These are phyloP conservation scores for Cyclotella choctawhatcheeana DNA, from an alignment of 108 stramenopile genomes.

Conservation along the genomic window DNA sequence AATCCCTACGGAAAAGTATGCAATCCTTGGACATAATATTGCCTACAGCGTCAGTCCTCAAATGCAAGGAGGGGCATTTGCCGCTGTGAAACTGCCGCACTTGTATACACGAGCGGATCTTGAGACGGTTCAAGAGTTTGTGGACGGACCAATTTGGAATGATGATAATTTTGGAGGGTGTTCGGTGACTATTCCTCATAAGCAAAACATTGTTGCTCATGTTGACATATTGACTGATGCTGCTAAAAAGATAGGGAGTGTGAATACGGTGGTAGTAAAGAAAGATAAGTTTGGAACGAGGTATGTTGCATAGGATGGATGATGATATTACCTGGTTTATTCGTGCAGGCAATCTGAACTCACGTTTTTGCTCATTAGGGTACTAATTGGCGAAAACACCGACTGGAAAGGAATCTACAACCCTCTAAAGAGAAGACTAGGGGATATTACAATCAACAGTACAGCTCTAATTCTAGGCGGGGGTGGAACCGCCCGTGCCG, in stretches of 20 bases:
- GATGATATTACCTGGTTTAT: too few relatives aligned
- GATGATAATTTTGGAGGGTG: conserved; percentile 87
- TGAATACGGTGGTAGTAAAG: conserved; percentile 92
- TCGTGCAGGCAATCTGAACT: too few relatives aligned
- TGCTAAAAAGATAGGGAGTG: conserved; percentile 95
- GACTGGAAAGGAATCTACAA: conserved; percentile 98
- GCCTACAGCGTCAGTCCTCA: conserved; percentile 94
- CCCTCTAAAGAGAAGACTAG: conserved; percentile 79
- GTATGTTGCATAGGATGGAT: not conserved
- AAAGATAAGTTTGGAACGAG: conserved; percentile 63
- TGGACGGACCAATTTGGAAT: conserved; percentile 84
- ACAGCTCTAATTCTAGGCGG: conserved; percentile 94
- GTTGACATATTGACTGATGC: conserved; percentile 93
- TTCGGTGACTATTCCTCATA: conserved; percentile 98
- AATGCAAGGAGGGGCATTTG: conserved; percentile 97
- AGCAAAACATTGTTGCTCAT: conserved; percentile 91
- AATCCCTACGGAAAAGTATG: conserved; percentile 74
- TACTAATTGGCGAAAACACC: conserved; percentile 95
- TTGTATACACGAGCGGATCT: conserved; percentile 84
- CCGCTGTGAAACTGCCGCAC: conserved; percentile 82
- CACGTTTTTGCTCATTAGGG: too few relatives aligned
- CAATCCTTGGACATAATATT: conserved; percentile 94
- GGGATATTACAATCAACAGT: conserved; percentile 36
- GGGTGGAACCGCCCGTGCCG: conserved; percentile 97
- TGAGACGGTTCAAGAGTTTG: conserved; percentile 81